Evolutionary conservation across 176 grass and related monocot species (phyloP).

Genomic region (Raddia distichophylla): DNA sequence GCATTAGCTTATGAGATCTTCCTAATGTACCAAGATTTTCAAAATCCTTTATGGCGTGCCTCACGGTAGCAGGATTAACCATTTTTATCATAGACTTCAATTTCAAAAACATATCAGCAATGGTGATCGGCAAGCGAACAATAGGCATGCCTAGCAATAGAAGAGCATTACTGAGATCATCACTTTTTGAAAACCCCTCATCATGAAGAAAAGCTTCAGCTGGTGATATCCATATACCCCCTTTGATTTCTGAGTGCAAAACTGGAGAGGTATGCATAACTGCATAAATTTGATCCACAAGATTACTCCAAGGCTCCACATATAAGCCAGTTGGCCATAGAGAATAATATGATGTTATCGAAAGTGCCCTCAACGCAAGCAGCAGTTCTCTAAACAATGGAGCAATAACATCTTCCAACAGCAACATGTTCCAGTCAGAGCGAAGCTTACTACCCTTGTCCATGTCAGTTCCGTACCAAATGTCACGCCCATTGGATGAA

Average conservation of each 20-base stretch:
- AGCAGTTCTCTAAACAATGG: slow-evolving; percentile 84
- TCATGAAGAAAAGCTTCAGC: slow-evolving; percentile 79
- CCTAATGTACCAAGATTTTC: slow-evolving; percentile 44
- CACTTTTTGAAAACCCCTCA: slow-evolving; percentile 61
- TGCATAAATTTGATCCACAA: slow-evolving; percentile 83
- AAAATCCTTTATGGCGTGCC: slow-evolving; percentile 69
- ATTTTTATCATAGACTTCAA: slow-evolving; percentile 56
- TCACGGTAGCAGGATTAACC: slow-evolving; percentile 65
- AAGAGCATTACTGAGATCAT: slow-evolving; percentile 77
- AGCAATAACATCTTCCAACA: slow-evolving; percentile 80
- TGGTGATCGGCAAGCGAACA: slow-evolving; percentile 53
- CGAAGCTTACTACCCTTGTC: slow-evolving; percentile 96
- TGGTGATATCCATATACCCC: slow-evolving; percentile 79
- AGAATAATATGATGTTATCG: slow-evolving; percentile 69
- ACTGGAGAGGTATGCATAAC: slow-evolving; percentile 70
- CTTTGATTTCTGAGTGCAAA: slow-evolving; percentile 68
- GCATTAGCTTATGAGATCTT: slow-evolving; percentile 70
- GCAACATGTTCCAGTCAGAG: slow-evolving; percentile 90
- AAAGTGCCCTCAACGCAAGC: slow-evolving; percentile 54
- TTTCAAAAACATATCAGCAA: slow-evolving; percentile 74
- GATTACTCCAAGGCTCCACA: slow-evolving; percentile 88
- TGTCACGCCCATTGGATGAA: slow-evolving; percentile 89
- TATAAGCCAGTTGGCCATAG: slow-evolving; percentile 88
- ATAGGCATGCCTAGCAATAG: slow-evolving; percentile 68
- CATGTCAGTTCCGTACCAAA: slow-evolving; percentile 99